phyloP scores from a whole-genome alignment of 208 protist species.

The Herpetomonas samuelpessoai region DNA sequence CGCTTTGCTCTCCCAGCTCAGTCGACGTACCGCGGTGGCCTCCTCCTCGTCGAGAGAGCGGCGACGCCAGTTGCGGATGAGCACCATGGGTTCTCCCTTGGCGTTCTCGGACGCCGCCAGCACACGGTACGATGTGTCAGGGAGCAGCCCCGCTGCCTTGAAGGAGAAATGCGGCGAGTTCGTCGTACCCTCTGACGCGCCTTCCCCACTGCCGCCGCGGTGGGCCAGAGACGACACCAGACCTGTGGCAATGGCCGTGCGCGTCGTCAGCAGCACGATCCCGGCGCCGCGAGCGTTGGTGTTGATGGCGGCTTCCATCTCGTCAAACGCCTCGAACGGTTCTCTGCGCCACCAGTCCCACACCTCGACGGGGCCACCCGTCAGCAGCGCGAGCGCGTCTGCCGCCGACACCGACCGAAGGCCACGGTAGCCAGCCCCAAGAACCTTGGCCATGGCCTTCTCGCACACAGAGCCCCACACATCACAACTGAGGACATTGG shows the following conservation, averaged over 20 bases:
- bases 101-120: slow-evolving; percentile 34
- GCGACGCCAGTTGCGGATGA: slow-evolving; percentile 44
- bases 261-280: slow-evolving; percentile 46
- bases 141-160: slow-evolving; percentile 18
- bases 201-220: neutral
- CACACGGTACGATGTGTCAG: slow-evolving; percentile 52
- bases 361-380: slow-evolving; percentile 60
- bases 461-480: slow-evolving; percentile 70
- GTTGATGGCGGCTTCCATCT: slow-evolving; percentile 51
- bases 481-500: slow-evolving; percentile 30
- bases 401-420: slow-evolving; percentile 22
- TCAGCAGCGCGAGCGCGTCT: slow-evolving; percentile 38
- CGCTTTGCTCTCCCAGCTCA: neutral
- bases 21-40: slow-evolving; percentile 1
- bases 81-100: slow-evolving; percentile 32
- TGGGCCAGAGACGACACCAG: neutral
- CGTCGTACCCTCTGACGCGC: slow-evolving; percentile 6
- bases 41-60: slow-evolving; percentile 6
- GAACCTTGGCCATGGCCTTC: slow-evolving; percentile 77
- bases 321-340: slow-evolving; percentile 27
- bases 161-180: slow-evolving; percentile 3
- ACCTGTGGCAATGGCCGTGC: slow-evolving; percentile 9
- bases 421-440: slow-evolving; percentile 46
- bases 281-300: slow-evolving; percentile 44
- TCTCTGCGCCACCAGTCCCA: slow-evolving; percentile 57